These are phyloP conservation scores for Leishmania aethiopica DNA, from an alignment of 208 protist genomes.

Conservation along the genomic window DNA sequence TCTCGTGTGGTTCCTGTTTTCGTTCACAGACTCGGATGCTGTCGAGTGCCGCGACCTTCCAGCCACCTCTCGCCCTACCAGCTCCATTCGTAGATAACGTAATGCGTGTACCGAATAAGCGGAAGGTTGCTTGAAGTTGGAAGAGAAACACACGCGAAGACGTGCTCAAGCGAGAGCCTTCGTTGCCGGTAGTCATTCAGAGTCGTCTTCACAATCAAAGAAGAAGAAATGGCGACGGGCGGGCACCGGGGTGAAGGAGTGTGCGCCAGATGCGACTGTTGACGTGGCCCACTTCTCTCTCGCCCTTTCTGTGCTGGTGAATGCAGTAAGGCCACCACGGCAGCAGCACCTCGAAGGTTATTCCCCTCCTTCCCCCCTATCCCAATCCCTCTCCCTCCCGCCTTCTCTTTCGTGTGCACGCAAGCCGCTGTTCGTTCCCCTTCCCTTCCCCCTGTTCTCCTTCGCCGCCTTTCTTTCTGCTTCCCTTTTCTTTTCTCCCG, in stretches of 20 bases:
- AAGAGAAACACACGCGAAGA: background rate
- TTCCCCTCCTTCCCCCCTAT: background rate
- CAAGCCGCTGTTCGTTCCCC: background rate
- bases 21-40: background rate
- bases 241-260: background rate
- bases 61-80: background rate
- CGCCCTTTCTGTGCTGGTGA: background rate
- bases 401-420: background rate
- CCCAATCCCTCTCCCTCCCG: background rate
- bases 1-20: background rate
- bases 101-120: background rate
- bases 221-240: background rate
- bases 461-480: background rate
- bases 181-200: too few species aligned
- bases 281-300: background rate
- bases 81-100: background rate
- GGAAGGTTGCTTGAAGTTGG: background rate
- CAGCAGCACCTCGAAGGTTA: background rate
- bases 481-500: background rate
- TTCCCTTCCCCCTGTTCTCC: background rate
- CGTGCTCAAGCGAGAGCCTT: too few species aligned
- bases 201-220: background rate
- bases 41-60: background rate
- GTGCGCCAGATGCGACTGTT: background rate
- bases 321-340: background rate